Evolutionary conservation across 768 basidiomycete species (phyloP).

Genomic region (Naematelia aurantialba): DNA sequence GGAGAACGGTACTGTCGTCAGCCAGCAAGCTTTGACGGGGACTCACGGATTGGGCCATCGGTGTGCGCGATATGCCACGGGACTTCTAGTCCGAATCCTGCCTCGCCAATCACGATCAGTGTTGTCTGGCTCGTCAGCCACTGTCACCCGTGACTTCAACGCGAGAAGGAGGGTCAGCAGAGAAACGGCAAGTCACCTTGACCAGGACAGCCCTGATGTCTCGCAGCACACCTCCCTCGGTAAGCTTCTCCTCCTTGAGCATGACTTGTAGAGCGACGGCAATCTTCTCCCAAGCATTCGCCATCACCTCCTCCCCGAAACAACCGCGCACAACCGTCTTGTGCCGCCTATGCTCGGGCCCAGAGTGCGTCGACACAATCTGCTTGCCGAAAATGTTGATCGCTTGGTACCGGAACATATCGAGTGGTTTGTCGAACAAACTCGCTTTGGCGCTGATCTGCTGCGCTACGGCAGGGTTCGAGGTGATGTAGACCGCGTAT

Average conservation of each 20-base stretch:
- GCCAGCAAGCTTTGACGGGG: neutral
- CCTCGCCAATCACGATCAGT: conserved; percentile 23
- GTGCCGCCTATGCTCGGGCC: conserved; percentile 26
- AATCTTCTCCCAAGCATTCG: conserved; percentile 20
- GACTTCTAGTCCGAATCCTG: conserved; percentile 16
- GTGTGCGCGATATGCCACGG: conserved; percentile 21
- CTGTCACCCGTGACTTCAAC: neutral
- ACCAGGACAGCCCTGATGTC: conserved; percentile 12
- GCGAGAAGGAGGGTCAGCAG: neutral
- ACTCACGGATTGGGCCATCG: conserved; percentile 14
- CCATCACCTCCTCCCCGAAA: conserved; percentile 23
- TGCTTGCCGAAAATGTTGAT: conserved; percentile 27
- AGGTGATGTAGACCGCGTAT: conserved; percentile 22
- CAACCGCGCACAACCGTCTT: conserved; percentile 23
- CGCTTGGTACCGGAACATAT: conserved; percentile 15
- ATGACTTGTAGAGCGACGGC: conserved; percentile 10
- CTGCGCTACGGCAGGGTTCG: conserved; percentile 7
- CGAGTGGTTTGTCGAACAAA: conserved; percentile 18
- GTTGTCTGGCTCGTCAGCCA: conserved; percentile 18
- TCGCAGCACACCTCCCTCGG: conserved; percentile 14
- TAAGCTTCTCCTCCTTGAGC: conserved; percentile 12
- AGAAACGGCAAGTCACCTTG: conserved; percentile 10
- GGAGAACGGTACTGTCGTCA: conserved; percentile 20
- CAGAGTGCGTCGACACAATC: conserved; percentile 19
- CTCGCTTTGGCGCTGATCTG: conserved; percentile 7